Conservation (phyloP, 768 basidiomycete genomes). For the Agaricus subrufescens region DNA sequence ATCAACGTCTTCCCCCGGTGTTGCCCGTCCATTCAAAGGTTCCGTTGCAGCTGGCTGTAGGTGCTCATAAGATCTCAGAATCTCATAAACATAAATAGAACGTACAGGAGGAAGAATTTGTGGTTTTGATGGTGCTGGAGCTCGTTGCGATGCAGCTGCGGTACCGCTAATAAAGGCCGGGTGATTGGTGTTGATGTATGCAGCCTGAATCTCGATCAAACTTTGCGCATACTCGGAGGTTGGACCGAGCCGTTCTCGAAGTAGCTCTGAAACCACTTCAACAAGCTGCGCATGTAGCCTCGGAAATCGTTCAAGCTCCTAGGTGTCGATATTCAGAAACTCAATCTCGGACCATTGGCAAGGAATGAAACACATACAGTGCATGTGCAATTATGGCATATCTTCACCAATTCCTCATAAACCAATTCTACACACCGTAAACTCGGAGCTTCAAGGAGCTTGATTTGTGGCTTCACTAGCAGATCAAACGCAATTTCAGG, state of each 20-base stretch:
- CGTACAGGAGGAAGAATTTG: conserved; percentile 51
- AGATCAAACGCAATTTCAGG: conserved; percentile 97
- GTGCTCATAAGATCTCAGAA: conserved; percentile 14
- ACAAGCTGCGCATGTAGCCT: conserved; percentile 88
- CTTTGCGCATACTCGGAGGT: conserved; percentile 96
- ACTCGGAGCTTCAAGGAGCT: conserved; percentile 90
- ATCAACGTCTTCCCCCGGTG: conserved; percentile 50
- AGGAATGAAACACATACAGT: conserved; percentile 44
- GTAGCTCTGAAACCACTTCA: conserved; percentile 93
- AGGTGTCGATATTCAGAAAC: conserved; percentile 4
- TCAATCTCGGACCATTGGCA: background rate
- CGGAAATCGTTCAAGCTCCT: conserved; percentile 97
- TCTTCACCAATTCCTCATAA: conserved; percentile 98
- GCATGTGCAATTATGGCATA: conserved; percentile 97
- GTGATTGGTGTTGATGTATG: conserved; percentile 99
- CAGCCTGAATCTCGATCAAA: conserved; percentile 94
- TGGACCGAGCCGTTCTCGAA: conserved; percentile 92
- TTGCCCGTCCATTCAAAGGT: conserved; percentile 47
- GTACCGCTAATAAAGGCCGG: conserved; percentile 88
- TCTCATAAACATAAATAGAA: conserved; percentile 10
- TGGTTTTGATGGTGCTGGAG: conserved; percentile 35
- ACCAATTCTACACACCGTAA: conserved; percentile 95
- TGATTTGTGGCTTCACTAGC: conserved; percentile 97
- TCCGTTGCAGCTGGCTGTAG: conserved; percentile 61
- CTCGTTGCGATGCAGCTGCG: conserved; percentile 52